A percentile compares a stretch with the other conserved stretches of the same genome.
These are phyloP conservation scores for Colletotrichum theobromicola DNA, from an alignment of 2,329 filamentous ascomycete species.

Conservation along the genomic window DNA sequence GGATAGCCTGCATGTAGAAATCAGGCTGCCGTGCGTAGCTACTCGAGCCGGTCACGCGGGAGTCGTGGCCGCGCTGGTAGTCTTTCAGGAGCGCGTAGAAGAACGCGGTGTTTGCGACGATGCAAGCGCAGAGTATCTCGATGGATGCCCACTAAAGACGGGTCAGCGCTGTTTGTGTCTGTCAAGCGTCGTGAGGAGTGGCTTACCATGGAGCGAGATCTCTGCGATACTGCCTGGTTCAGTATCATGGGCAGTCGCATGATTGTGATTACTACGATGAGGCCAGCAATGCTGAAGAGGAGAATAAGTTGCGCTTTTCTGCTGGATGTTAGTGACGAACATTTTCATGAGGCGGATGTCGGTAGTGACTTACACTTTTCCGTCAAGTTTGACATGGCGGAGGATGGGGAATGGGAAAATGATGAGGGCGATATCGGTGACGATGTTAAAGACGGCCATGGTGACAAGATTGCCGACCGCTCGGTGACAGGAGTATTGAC, in stretches of 20 bases:
- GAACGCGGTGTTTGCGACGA: slow-evolving; percentile 35
- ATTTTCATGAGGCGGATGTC: background rate
- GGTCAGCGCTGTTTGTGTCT: background rate
- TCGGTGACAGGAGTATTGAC: slow-evolving; percentile 25
- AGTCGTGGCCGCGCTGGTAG: slow-evolving; percentile 28
- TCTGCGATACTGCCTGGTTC: slow-evolving; percentile 30
- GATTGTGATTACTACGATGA: slow-evolving; percentile 33
- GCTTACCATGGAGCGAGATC: slow-evolving; percentile 31
- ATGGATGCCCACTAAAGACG: slow-evolving; percentile 34
- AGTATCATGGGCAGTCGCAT: slow-evolving; percentile 34
- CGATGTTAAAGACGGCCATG: slow-evolving; percentile 34
- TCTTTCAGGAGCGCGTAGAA: slow-evolving; percentile 33
- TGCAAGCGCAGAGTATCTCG: slow-evolving; percentile 36
- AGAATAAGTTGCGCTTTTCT: slow-evolving; percentile 27
- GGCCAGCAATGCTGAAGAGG: slow-evolving; percentile 30
- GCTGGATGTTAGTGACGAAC: background rate
- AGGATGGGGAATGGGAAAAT: slow-evolving; percentile 35
- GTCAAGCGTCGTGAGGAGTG: background rate
- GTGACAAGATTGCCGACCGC: slow-evolving; percentile 31
- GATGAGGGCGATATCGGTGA: slow-evolving; percentile 33
- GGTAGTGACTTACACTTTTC: slow-evolving; percentile 15
- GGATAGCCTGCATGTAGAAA: slow-evolving; percentile 13
- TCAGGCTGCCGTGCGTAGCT: slow-evolving; percentile 11
- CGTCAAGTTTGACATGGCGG: slow-evolving; percentile 24
- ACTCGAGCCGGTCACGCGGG: background rate